Percentiles rank a stretch among this genome's conserved stretches.
These are phyloP conservation scores for Tephrocybe sp. DNA, from an alignment of 768 basidiomycete species.

Conservation along the genomic window DNA sequence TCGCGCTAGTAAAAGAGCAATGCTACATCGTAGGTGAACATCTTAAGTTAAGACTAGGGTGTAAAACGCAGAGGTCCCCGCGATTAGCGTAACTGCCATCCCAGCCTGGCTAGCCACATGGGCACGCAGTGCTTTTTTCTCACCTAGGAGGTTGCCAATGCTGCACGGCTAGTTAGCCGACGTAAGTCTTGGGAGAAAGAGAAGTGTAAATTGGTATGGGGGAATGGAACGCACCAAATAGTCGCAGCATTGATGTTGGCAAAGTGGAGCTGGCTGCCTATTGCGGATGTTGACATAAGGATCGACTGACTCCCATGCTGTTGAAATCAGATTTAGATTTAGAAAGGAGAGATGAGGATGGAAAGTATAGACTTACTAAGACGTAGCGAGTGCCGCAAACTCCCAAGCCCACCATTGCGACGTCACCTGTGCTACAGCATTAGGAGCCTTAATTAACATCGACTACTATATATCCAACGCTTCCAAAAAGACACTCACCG, in stretches of 20 bases:
- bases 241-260: constrained; percentile 2
- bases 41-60: too few species aligned
- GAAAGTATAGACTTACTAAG: constrained; percentile 38
- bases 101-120: too few species aligned
- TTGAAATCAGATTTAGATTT: too few species aligned
- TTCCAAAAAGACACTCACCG: constrained; percentile 36
- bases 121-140: too few species aligned
- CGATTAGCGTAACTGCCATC: too few species aligned
- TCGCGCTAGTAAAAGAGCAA: too few species aligned
- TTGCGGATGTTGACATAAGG: not conserved
- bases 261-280: constrained; percentile 3
- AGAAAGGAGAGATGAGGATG: too few species aligned
- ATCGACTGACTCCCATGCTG: constrained; percentile 3
- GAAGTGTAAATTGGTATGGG: not conserved
- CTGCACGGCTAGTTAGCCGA: too few species aligned
- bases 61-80: too few species aligned
- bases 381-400: constrained; percentile 60
- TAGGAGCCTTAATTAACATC: not conserved
- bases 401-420: constrained; percentile 99
- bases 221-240: not conserved
- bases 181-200: not conserved
- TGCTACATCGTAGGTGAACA: too few species aligned
- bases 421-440: constrained; percentile 60
- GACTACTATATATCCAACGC: too few species aligned
- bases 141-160: not conserved